Base-by-base conservation (phyloP, 2,329 filamentous ascomycete genomes). In the Sporothrix luriei region DNA sequence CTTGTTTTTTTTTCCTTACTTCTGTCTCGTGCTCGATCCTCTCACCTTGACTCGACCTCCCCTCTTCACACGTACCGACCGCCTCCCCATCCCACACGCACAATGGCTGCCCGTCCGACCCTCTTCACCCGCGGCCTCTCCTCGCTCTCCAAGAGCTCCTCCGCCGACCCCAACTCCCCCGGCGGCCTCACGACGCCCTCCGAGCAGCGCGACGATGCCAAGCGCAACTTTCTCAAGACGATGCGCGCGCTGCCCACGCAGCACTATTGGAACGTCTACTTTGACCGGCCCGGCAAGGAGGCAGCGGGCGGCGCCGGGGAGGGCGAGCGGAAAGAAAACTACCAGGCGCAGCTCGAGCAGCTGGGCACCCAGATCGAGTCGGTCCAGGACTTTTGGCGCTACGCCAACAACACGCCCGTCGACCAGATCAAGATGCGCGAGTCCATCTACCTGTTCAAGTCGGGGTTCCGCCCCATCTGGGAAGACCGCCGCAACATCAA, bases 401-500 rank as follows among this genome's bases (percentile, higher is more conserved):
- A 93, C 81, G 88, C 89, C 82, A 93, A 94, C 81, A 93, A 93
- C 79, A 91, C 90, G 51, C 91, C 91, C 19, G 89, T 92, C 76
- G 86, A 90, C 70, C 86, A 89, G 78, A 88, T 94, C 79, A 90
- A 90, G 79, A 88, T 91, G 83, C 88, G 90, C 76, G 90, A 93
- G 80, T 90, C 88, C 59, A 86, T 93, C 73, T 92, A 93, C 78
- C 84, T 94, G 73, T 93, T 93, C 84, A 93, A 93, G 79, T 84
- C 87, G 72, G 91, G 91, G 48, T 92, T 92, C 79, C 86, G 86
- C 73, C 91, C 91, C 69, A 82, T 93, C 74, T 93, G 91, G 91
- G 91, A 93, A 80, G 94, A 98, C 78, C 87, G 91, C 52, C 89
- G 95, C 75, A 97, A 97, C 80, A 84, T 90, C 71, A 85, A 89